Base-by-base conservation (phyloP, 2,329 filamentous ascomycete genomes). In the Fusarium falciforme region DNA sequence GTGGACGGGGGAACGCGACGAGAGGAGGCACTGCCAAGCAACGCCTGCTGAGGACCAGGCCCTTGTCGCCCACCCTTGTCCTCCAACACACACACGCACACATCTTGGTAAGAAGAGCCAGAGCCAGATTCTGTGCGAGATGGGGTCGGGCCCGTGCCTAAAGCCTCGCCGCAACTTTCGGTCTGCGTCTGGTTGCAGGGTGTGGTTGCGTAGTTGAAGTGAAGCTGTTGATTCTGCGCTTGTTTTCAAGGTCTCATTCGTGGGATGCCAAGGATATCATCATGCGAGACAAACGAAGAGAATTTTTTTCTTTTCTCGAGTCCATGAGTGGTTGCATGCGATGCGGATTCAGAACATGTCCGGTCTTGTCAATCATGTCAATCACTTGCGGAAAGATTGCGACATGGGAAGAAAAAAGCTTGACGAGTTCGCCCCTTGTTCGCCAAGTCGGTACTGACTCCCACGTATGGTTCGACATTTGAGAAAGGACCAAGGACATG, bases 391-490 rank as follows among this genome's bases (percentile, higher is more conserved):
- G 44, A 49, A 49, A 29, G 44, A 29, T 29, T 49, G 16, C 54
- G 31, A 57, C 31, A 57, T n/a, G 54, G 20, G n/a, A 22, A 33
- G 11, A 20, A 49, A 72, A 72, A 62, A 62, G 62, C 66, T 72
- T 63, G 59, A 61, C 47, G 35, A 33, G 16, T 49, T 29, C 27
- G 22, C 11, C 35, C 36, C 27, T 16, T 54, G 47, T 59, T 22
- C 54, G 72, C 72, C 71, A 74, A 74, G 72, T 74, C 72, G 72
- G 65, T 70, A 73, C 55, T 67, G 54, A 36, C 36, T 60, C 14
- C 31, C 68, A 17, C 58, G 17, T 16, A 17, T 35, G 64, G 59
- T 62, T 29, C 20, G 31, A 40, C 47, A 36, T 27, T 29, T 49
- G 25, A 17, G 5, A 11, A 49, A 27, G 44, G 44, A 52, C 17